phyloP scores from a whole-genome alignment of 139 green algal species.

The Tetradesmus lagerheimii region DNA sequence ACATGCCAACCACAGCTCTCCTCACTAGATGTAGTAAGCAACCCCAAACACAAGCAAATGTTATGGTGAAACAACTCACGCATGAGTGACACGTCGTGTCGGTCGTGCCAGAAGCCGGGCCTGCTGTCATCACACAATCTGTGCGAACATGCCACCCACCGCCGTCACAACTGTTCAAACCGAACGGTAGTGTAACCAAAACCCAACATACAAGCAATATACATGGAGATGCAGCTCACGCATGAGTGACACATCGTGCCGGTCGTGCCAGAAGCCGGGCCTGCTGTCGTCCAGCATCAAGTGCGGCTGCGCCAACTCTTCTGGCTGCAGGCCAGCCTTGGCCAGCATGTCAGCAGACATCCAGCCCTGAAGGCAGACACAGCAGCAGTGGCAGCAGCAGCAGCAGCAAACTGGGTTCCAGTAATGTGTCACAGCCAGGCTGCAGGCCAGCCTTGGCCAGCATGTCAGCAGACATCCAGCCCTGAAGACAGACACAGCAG shows the following conservation, averaged over 20 bases:
- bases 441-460: constrained; percentile 45
- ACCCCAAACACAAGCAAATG: too few relatives aligned
- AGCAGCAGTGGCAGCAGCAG: constrained; percentile 4
- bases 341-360: constrained; percentile 41
- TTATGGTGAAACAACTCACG: too few relatives aligned
- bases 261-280: constrained; percentile 38
- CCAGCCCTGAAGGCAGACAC: constrained; percentile 25
- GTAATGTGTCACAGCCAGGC: background rate
- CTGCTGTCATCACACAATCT: too few relatives aligned
- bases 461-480: constrained; percentile 39
- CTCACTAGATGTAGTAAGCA: too few relatives aligned
- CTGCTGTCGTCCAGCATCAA: constrained; percentile 53
- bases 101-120: constrained; percentile 38
- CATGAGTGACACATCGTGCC: constrained; percentile 41
- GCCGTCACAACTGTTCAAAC: too few relatives aligned
- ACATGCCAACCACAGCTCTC: too few relatives aligned
- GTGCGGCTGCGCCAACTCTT: constrained; percentile 25
- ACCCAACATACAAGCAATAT: too few relatives aligned
- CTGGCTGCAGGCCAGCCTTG: constrained; percentile 35
- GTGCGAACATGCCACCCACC: too few relatives aligned
- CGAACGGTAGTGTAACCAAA: too few relatives aligned
- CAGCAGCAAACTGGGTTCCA: too few relatives aligned
- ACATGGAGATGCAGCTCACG: too few relatives aligned
- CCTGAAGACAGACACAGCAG: constrained; percentile 1
- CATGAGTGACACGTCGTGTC: constrained; percentile 43